Percentiles rank a stretch among this genome's conserved stretches.
Evolutionary conservation across 441 rosid species (phyloP).

Genomic region (Mallotus repandus): DNA sequence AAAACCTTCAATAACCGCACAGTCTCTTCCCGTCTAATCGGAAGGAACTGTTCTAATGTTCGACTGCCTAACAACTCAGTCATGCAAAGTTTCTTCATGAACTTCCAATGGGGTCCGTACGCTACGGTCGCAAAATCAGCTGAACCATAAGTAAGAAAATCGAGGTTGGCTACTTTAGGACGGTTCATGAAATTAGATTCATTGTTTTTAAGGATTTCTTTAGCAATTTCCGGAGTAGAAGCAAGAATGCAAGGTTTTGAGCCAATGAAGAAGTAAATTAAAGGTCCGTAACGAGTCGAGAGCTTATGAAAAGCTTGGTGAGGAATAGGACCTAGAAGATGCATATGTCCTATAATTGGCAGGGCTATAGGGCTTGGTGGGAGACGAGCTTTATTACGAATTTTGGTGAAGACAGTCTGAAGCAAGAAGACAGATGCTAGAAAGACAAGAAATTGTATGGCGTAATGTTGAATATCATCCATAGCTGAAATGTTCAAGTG

Average conservation of each 20-base stretch:
- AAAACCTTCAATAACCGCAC: slow-evolving; percentile 32
- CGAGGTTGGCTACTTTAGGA: slow-evolving; percentile 46
- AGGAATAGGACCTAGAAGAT: slow-evolving; percentile 39
- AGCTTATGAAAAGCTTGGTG: slow-evolving; percentile 48
- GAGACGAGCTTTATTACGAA: slow-evolving; percentile 16
- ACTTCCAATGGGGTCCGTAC: slow-evolving; percentile 66
- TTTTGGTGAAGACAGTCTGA: slow-evolving; percentile 16
- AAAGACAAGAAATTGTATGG: slow-evolving; percentile 24
- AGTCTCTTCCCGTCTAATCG: slow-evolving; percentile 48
- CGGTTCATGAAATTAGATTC: slow-evolving; percentile 57
- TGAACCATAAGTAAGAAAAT: slow-evolving; percentile 69
- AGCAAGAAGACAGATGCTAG: slow-evolving; percentile 29
- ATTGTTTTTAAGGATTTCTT: slow-evolving; percentile 43
- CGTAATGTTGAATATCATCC: slow-evolving; percentile 25
- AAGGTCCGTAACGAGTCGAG: slow-evolving; percentile 40
- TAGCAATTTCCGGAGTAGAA: slow-evolving; percentile 37
- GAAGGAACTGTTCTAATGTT: slow-evolving; percentile 41
- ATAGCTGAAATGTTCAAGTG: slow-evolving; percentile 15
- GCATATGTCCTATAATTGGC: slow-evolving; percentile 51
- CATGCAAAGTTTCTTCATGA: slow-evolving; percentile 78
- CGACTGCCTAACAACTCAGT: slow-evolving; percentile 49
- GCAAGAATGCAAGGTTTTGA: slow-evolving; percentile 45
- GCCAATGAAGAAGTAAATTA: slow-evolving; percentile 43
- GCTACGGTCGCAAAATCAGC: slow-evolving; percentile 59
- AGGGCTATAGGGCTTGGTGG: slow-evolving; percentile 44